Evolutionary conservation across 345 rosid genomes (phyloP), one percentile per base, ranked within the genome.

Genomic region (Eutrema heterophyllum): DNA sequence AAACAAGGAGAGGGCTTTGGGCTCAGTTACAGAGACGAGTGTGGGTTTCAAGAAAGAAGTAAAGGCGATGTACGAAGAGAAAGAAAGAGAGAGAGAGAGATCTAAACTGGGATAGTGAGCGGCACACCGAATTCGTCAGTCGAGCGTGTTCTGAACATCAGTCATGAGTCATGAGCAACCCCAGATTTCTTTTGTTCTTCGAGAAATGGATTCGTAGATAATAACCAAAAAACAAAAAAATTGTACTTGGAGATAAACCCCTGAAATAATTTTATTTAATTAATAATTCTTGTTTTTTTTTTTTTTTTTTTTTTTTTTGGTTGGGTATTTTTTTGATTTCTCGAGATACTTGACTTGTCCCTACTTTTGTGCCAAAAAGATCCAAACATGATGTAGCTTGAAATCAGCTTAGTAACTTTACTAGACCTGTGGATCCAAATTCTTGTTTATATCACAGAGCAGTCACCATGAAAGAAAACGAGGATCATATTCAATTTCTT

Each of bases 381-480:
- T n/a, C n/a, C n/a, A n/a, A n/a, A n/a, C n/a, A n/a, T n/a, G n/a
- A n/a, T 21, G 24, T 21, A 21, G 24, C 24, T 21, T 21, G 24
- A 21, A 21, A 21, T 21, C 24, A 21, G 24, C 1, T 21, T 21
- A 21, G 24, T 21, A 21, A 21, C 24, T 21, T 21, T 21, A 1
- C 24, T 1, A 21, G 24, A 21, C 24, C 24, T 21, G 24, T 21
- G 1, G 24, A 21, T 21, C 2, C 24, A 21, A 21, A 21, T 93
- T 75, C 82, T 50, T 93, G 93, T 79, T 93, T 44, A 9, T 76
- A 69, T 93, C 96, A 79, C 89, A 90, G 93, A 97, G 86, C 67
- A 57, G 81, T 75, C 52, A 11, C 13, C 33, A 60, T 27, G 61
- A 50, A 49, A 13, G 9, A 36, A 30, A 51, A 70, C n/a, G 8